Percentiles rank a stretch among this genome's conserved stretches.
phyloP scores from a whole-genome alignment of 352 stramenopile genomes.

The Phytophthora sojae region DNA sequence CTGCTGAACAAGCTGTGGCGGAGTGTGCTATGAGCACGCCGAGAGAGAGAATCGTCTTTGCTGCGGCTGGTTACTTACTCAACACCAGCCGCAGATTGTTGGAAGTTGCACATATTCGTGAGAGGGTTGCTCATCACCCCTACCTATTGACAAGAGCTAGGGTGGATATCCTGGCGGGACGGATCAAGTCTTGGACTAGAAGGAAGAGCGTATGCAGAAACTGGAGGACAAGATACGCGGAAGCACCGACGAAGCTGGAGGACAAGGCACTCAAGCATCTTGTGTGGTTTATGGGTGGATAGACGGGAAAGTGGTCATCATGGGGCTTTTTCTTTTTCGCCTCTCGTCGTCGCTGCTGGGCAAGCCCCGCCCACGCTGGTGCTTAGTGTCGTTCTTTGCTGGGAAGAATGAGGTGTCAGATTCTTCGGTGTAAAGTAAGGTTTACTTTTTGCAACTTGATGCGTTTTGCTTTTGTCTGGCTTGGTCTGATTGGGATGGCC shows the following conservation, averaged over 20 bases:
- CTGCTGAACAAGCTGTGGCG: constrained; percentile 97
- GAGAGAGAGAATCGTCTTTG: constrained; percentile 10
- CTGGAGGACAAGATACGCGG: constrained; percentile 20
- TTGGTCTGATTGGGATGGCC: too few relatives aligned
- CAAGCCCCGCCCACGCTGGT: constrained; percentile 5
- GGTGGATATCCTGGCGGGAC: constrained; percentile 21
- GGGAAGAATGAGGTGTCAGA: constrained; percentile 20
- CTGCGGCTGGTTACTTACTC: constrained; percentile 6
- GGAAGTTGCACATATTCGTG: constrained; percentile 40
- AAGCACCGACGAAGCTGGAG: constrained; percentile 12
- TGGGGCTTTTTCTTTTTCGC: constrained; percentile 15
- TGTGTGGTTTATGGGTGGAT: constrained; percentile 31
- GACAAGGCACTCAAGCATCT: constrained; percentile 11
- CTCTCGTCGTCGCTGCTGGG: constrained; percentile 1
- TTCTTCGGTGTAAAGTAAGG: constrained; percentile 42
- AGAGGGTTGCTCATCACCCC: constrained; percentile 16
- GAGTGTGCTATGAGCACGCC: constrained; percentile 77
- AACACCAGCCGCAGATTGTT: constrained; percentile 28
- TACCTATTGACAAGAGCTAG: constrained; percentile 20
- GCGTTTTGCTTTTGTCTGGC: background rate
- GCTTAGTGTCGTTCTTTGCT: constrained; percentile 21
- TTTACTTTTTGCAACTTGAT: constrained; percentile 37
- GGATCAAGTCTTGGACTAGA: constrained; percentile 16
- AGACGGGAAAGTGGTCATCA: constrained; percentile 19
- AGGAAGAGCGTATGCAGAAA: constrained; percentile 3